Evolutionary conservation across 2,329 filamentous ascomycete species (phyloP).

Genomic region (Clathrospora elynae): DNA sequence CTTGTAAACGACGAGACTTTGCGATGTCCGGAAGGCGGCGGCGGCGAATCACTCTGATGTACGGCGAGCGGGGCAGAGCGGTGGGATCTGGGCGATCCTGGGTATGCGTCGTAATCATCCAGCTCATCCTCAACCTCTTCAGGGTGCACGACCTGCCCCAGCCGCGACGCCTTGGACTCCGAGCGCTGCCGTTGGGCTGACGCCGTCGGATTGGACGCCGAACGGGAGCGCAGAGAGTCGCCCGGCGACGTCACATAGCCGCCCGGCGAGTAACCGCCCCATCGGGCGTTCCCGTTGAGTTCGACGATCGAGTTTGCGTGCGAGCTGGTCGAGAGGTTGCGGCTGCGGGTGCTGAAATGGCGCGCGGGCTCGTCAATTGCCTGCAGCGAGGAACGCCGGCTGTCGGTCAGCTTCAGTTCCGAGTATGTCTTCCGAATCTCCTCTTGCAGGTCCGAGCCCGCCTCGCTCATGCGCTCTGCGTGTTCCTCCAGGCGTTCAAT

Average conservation of each 20-base stretch:
- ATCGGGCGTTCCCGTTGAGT: conserved; percentile 68
- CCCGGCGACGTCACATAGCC: conserved; percentile 71
- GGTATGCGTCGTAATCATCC: conserved; percentile 12
- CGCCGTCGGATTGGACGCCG: conserved; percentile 45
- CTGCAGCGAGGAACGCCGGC: conserved; percentile 64
- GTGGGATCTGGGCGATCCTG: conserved; percentile 23
- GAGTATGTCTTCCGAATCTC: conserved; percentile 75
- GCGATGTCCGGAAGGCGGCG: conserved; percentile 31
- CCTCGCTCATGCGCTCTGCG: conserved; percentile 74
- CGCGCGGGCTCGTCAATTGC: conserved; percentile 35
- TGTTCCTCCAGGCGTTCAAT: conserved; percentile 76
- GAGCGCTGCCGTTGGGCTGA: conserved; percentile 47
- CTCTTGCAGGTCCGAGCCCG: conserved; percentile 74
- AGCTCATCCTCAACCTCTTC: conserved; percentile 33
- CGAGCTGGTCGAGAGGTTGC: conserved; percentile 51
- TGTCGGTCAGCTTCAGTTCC: conserved; percentile 72
- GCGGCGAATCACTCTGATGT: conserved; percentile 19
- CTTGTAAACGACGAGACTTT: conserved; percentile 46
- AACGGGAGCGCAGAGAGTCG: conserved; percentile 62
- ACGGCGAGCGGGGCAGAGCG: conserved; percentile 13
- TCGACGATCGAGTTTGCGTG: conserved; percentile 68
- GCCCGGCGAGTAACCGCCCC: conserved; percentile 71
- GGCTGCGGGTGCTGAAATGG: conserved; percentile 41
- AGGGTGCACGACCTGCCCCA: conserved; percentile 50
- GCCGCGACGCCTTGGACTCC: conserved; percentile 48